phyloP scores from a whole-genome alignment of 108 stramenopile species.

The Stephanodiscus minutulus region DNA sequence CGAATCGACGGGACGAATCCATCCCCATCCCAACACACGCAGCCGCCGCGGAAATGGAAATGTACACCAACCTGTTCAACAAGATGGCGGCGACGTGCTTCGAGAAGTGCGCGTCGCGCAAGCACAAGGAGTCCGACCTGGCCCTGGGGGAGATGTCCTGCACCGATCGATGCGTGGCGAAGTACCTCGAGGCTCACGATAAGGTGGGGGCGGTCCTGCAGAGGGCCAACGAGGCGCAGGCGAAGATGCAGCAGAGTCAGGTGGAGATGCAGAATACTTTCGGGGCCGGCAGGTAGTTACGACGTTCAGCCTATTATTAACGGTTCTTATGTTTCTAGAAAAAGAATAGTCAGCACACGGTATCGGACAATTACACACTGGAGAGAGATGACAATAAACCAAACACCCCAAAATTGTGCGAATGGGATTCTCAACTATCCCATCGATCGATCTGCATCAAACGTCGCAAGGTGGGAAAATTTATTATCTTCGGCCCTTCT shows the following conservation, averaged over 20 bases:
- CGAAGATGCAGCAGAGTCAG: conserved; percentile 70
- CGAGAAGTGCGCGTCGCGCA: conserved; percentile 89
- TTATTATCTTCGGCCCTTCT: too few species aligned
- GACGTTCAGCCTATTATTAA: too few species aligned
- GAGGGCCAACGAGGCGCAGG: conserved; percentile 83
- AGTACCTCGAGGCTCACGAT: conserved; percentile 94
- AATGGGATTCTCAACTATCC: too few species aligned
- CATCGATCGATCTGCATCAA: too few species aligned
- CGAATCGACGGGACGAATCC: background rate
- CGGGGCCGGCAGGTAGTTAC: conserved; percentile 45
- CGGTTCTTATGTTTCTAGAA: too few species aligned
- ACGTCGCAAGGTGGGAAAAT: too few species aligned
- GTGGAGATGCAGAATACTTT: conserved; percentile 72
- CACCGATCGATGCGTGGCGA: conserved; percentile 92
- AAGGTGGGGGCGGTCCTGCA: conserved; percentile 85
- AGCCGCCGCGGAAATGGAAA: conserved; percentile 96
- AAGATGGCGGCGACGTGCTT: conserved; percentile 92
- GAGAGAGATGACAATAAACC: too few species aligned
- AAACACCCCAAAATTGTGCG: too few species aligned
- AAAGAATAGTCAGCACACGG: too few species aligned
- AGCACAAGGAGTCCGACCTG: conserved; percentile 89
- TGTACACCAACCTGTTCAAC: conserved; percentile 96
- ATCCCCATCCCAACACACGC: background rate
- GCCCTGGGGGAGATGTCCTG: conserved; percentile 96
- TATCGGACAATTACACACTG: too few species aligned